These are phyloP conservation scores for Alternaria postmessia DNA, from an alignment of 2,329 filamentous ascomycete species.

Conservation along the genomic window DNA sequence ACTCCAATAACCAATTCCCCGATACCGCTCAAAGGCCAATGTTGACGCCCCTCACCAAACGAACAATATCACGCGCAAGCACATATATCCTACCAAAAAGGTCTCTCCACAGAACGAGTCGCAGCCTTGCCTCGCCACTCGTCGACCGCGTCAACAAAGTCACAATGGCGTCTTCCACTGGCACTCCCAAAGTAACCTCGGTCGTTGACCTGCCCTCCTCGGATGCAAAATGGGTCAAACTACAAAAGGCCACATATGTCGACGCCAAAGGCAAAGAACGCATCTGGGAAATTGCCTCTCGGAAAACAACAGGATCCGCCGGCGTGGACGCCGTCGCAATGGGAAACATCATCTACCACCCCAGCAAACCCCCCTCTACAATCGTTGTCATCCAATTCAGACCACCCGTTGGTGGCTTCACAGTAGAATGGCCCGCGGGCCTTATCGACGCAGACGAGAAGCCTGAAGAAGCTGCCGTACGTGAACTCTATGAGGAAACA, in stretches of 20 bases:
- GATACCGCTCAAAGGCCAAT: conserved; percentile 6
- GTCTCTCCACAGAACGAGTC: background rate
- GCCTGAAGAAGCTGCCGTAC: conserved; percentile 63
- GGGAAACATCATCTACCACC: conserved; percentile 66
- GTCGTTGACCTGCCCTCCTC: conserved; percentile 32
- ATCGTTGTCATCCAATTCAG: conserved; percentile 62
- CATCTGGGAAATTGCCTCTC: conserved; percentile 75
- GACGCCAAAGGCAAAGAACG: conserved; percentile 66
- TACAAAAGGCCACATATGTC: conserved; percentile 60
- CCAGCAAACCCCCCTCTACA: conserved; percentile 38
- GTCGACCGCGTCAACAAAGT: conserved; percentile 15
- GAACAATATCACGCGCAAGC: background rate
- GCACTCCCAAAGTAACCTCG: conserved; percentile 29
- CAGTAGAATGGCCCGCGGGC: conserved; percentile 64
- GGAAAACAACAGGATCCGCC: conserved; percentile 66
- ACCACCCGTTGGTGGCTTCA: conserved; percentile 64
- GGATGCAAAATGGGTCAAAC: conserved; percentile 39
- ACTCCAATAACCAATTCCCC: background rate
- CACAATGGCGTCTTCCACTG: conserved; percentile 18
- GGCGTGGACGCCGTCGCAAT: conserved; percentile 72
- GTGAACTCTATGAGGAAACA: conserved; percentile 69
- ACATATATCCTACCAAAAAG: background rate
- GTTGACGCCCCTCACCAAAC: conserved; percentile 3
- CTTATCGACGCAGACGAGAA: conserved; percentile 62
- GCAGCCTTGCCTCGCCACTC: conserved; percentile 3